phyloP scores from a whole-genome alignment of 2,329 filamentous ascomycete species.

The Fusarium vanettenii region DNA sequence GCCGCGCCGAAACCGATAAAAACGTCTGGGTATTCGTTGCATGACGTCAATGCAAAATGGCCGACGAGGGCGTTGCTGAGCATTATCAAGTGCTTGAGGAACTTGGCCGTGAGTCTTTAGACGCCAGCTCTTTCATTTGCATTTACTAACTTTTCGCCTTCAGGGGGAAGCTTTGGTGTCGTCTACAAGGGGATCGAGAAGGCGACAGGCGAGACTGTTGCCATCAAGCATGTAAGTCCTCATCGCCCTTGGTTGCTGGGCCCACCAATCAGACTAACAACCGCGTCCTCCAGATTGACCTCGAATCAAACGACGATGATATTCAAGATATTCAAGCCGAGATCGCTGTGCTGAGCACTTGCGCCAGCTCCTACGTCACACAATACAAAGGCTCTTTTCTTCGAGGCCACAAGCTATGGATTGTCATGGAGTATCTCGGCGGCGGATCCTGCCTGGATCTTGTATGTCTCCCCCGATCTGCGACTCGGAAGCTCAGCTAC shows the following conservation, averaged over 20 bases:
- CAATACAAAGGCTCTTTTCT: constrained; percentile 97
- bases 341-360: constrained; percentile 94
- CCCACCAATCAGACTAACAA: constrained; percentile 27
- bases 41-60: constrained; percentile 58
- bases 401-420: constrained; percentile 97
- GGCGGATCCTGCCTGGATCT: constrained; percentile 95
- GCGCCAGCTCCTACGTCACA: constrained; percentile 92
- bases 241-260: constrained; percentile 18
- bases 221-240: constrained; percentile 88
- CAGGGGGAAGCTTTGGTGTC: constrained; percentile 94
- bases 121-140: not conserved
- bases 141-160: constrained; percentile 14
- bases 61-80: constrained; percentile 77
- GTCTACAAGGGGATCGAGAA: constrained; percentile 98
- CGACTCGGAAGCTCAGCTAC: not conserved
- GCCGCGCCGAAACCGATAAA: constrained; percentile 16
- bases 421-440: constrained; percentile 98
- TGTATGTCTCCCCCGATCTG: constrained; percentile 60
- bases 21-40: constrained; percentile 32
- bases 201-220: constrained; percentile 89
- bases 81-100: constrained; percentile 97
- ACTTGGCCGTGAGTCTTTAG: constrained; percentile 80
- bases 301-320: constrained; percentile 98
- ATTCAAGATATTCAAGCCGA: constrained; percentile 98
- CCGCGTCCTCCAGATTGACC: constrained; percentile 79